These are phyloP conservation scores for Astragalus glycyphyllos DNA, from an alignment of 306 rosid species.

Conservation along the genomic window DNA sequence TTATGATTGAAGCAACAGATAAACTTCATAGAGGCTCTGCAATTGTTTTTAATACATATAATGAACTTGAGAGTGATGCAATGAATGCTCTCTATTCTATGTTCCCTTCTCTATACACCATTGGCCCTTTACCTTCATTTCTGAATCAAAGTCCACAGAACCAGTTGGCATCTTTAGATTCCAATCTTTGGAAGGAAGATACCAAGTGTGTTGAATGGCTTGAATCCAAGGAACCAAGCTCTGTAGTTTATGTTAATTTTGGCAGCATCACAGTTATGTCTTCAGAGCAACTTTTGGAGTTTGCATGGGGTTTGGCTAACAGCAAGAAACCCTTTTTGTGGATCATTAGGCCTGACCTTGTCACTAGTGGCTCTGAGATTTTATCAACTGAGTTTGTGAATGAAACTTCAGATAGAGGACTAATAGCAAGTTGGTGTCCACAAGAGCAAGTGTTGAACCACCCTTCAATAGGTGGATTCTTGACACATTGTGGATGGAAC, in stretches of 20 bases:
- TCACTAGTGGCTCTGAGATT: constrained; percentile 3
- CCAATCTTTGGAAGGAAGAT: constrained; percentile 39
- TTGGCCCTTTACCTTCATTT: constrained; percentile 36
- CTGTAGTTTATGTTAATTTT: constrained; percentile 39
- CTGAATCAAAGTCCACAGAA: constrained; percentile 29
- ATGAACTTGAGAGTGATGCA: constrained; percentile 40
- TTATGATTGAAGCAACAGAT: not conserved
- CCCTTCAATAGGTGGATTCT: constrained; percentile 39
- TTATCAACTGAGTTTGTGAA: constrained; percentile 21
- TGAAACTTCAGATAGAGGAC: constrained; percentile 39
- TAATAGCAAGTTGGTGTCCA: constrained; percentile 39
- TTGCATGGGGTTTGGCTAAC: constrained; percentile 41
- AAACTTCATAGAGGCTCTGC: constrained; percentile 3
- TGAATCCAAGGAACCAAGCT: constrained; percentile 4
- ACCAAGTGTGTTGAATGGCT: constrained; percentile 37
- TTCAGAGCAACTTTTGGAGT: constrained; percentile 8
- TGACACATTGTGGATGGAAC: constrained; percentile 44
- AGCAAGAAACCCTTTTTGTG: constrained; percentile 30
- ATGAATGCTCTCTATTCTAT: constrained; percentile 15
- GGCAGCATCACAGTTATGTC: constrained; percentile 36
- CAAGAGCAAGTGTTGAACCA: constrained; percentile 41
- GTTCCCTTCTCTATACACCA: constrained; percentile 23
- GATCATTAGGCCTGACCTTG: constrained; percentile 41
- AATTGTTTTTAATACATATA: constrained; percentile 8
- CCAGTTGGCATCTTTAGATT: constrained; percentile 20